phyloP scores from a whole-genome alignment of 2,329 filamentous ascomycete genomes.

The Penicillium sp. region DNA sequence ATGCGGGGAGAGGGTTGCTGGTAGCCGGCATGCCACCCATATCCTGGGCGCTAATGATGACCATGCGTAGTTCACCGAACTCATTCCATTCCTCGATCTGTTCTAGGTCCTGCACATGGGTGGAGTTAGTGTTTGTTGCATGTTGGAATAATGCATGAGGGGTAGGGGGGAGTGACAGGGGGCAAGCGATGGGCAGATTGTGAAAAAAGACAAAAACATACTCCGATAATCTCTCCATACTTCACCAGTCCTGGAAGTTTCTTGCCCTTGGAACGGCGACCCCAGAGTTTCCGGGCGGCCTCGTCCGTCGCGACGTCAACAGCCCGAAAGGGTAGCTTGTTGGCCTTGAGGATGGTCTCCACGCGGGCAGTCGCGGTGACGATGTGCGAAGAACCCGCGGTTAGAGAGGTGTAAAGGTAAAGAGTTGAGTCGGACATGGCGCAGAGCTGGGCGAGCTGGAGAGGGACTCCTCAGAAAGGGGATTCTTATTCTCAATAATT shows the following conservation, averaged over 20 bases:
- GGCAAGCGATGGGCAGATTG: background rate
- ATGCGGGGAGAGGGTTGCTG: constrained; percentile 26
- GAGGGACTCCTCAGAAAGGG: too few relatives aligned
- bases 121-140: constrained; percentile 10
- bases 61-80: constrained; percentile 89
- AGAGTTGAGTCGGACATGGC: constrained; percentile 64
- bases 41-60: constrained; percentile 61
- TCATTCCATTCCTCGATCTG: constrained; percentile 99
- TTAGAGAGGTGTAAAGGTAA: constrained; percentile 95
- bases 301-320: constrained; percentile 91
- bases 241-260: constrained; percentile 91
- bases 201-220: constrained; percentile 52
- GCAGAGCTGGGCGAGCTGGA: background rate
- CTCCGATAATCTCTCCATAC: constrained; percentile 80
- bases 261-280: constrained; percentile 78
- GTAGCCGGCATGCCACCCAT: constrained; percentile 37
- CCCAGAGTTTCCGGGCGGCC: constrained; percentile 86
- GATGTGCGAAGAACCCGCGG: constrained; percentile 92
- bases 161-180: background rate
- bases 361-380: constrained; percentile 93
- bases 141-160: too few relatives aligned
- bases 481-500: too few relatives aligned
- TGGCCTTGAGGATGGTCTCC: constrained; percentile 93
- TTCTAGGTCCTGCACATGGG: constrained; percentile 72
- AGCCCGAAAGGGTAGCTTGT: constrained; percentile 90